Percentiles rank a stretch among this genome's conserved stretches.
These are phyloP conservation scores for Trichomonascaceae sp. DNA, from an alignment of 1,139 yeast species.

Conservation along the genomic window DNA sequence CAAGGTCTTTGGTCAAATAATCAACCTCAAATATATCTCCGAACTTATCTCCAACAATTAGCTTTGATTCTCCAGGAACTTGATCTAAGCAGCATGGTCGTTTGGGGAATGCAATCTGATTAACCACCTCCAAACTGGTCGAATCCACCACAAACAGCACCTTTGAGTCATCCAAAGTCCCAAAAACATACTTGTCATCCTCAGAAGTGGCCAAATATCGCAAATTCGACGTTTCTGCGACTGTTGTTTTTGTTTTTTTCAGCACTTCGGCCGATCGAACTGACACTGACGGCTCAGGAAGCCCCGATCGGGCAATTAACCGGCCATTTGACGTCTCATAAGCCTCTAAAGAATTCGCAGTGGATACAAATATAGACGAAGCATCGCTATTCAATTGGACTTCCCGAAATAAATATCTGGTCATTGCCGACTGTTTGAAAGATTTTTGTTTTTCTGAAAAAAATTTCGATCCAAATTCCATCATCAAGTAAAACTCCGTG, in stretches of 20 bases:
- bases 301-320: not conserved
- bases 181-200: slow-evolving; percentile 52
- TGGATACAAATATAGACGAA: not conserved
- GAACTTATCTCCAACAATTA: slow-evolving; percentile 89
- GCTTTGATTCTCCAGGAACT: slow-evolving; percentile 42
- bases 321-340: slow-evolving; percentile 1
- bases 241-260: slow-evolving; percentile 7
- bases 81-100: slow-evolving; percentile 78
- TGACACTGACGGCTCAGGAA: slow-evolving; percentile 1
- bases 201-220: slow-evolving; percentile 52
- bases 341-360: not conserved
- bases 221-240: slow-evolving; percentile 30
- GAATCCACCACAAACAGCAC: slow-evolving; percentile 51
- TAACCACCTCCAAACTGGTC: slow-evolving; percentile 29
- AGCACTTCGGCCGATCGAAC: slow-evolving; percentile 3
- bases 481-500: not conserved
- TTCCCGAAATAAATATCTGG: slow-evolving; percentile 12
- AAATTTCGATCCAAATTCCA: not conserved
- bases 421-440: not conserved
- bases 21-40: slow-evolving; percentile 82
- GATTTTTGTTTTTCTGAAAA: not conserved
- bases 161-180: slow-evolving; percentile 78
- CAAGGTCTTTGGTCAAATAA: slow-evolving; percentile 15
- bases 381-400: not conserved
- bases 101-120: slow-evolving; percentile 78